phyloP scores from a whole-genome alignment of 495 filamentous ascomycete genomes.

The Physcia stellaris region DNA sequence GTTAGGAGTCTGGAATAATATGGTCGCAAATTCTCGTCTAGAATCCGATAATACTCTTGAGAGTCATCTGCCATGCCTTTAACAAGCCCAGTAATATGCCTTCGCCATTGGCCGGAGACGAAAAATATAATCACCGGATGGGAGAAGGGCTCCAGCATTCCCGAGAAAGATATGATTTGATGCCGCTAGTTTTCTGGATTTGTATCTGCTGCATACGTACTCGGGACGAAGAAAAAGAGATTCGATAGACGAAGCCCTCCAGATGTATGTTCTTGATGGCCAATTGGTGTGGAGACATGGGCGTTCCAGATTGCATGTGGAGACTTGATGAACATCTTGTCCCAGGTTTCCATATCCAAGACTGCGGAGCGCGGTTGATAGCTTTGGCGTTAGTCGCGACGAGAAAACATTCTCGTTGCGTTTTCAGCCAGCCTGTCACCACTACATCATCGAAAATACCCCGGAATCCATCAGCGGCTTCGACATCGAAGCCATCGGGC shows the following conservation, averaged over 20 bases:
- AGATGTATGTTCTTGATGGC: neutral
- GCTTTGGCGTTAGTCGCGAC: neutral
- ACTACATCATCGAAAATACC: neutral
- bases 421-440: neutral
- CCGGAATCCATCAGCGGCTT: neutral
- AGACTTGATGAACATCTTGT: neutral
- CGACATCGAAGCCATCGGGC: too few relatives aligned
- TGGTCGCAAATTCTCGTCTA: conserved; percentile 50
- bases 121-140: conserved; percentile 92
- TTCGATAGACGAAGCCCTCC: too few relatives aligned
- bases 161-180: conserved; percentile 61
- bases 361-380: neutral
- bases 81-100: conserved; percentile 35
- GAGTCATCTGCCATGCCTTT: conserved; percentile 11
- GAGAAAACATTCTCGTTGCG: neutral
- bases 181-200: conserved; percentile 64
- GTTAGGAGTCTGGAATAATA: conserved; percentile 64
- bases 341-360: neutral
- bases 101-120: conserved; percentile 51
- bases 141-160: conserved; percentile 40
- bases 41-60: conserved; percentile 32
- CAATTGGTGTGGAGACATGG: neutral
- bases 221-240: conserved; percentile 53
- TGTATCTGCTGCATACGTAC: conserved; percentile 40
- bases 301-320: neutral